phyloP scores from a whole-genome alignment of 768 basidiomycete species.

The Boletus subparvulus region DNA sequence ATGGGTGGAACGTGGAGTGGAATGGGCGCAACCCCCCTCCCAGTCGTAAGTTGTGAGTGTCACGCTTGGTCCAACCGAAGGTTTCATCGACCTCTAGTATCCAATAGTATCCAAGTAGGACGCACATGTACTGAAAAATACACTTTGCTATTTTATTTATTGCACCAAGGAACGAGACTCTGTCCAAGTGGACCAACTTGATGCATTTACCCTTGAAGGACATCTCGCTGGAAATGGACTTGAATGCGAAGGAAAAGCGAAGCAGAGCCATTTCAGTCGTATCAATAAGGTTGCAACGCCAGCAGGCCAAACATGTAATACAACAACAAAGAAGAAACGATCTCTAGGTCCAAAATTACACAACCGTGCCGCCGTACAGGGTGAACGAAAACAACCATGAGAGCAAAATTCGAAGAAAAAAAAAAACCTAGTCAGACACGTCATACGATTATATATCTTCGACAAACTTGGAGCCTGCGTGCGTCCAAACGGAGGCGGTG shows the following conservation, averaged over 20 bases:
- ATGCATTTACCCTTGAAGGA: not conserved
- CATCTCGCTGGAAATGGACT: not conserved
- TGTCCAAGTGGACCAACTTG: not conserved
- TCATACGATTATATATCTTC: conserved; percentile 32
- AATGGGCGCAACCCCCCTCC: too few species aligned
- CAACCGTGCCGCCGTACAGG: not conserved
- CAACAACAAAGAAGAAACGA: not conserved
- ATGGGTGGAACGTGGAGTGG: too few species aligned
- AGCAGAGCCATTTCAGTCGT: not conserved
- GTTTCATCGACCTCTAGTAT: not conserved
- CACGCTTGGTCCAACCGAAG: not conserved
- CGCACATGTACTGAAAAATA: too few species aligned
- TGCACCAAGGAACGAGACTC: not conserved
- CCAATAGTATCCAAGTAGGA: too few species aligned
- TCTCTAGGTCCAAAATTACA: not conserved
- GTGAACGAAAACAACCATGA: not conserved
- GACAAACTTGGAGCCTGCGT: conserved; percentile 51
- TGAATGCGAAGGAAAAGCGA: not conserved
- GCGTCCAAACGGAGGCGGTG: conserved; percentile 36
- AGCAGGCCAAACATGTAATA: not conserved
- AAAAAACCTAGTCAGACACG: not conserved
- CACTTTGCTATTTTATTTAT: not conserved
- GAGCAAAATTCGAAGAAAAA: not conserved
- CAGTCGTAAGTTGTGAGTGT: too few species aligned
- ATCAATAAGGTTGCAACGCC: not conserved